A percentile compares a stretch with the other conserved stretches of the same genome.
Evolutionary conservation across 768 basidiomycete species (phyloP).

Genomic region (Boletus rubroflammeus): DNA sequence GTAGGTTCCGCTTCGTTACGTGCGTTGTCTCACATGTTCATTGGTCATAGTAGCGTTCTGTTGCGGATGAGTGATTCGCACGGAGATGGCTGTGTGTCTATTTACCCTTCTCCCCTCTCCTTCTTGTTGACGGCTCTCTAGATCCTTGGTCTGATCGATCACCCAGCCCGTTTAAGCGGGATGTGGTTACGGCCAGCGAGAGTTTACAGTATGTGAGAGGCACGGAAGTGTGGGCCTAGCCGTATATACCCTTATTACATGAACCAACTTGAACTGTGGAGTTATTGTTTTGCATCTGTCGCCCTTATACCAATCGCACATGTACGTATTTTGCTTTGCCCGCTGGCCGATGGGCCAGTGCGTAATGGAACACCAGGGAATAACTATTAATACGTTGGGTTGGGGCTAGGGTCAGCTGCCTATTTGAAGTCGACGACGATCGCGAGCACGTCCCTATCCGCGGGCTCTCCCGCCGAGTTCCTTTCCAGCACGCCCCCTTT

Average conservation of each 20-base stretch:
- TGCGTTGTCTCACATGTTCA: not conserved
- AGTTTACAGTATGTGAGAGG: not conserved
- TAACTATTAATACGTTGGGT: not conserved
- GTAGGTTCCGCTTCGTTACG: conserved; percentile 1
- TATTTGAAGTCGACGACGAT: conserved; percentile 14
- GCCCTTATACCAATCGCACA: not conserved
- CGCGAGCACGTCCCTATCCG: conserved; percentile 6
- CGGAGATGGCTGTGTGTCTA: conserved; percentile 1
- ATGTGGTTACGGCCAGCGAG: not conserved
- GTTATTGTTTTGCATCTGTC: not conserved
- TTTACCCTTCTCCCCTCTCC: not conserved
- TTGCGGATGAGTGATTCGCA: not conserved
- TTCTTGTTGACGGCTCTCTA: not conserved
- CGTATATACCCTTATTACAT: conserved; percentile 4
- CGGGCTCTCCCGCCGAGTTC: not conserved
- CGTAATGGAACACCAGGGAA: not conserved
- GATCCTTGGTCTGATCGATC: conserved; percentile 3
- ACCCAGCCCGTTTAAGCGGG: not conserved
- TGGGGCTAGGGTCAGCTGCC: too few relatives aligned
- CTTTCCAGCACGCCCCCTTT: conserved; percentile 1
- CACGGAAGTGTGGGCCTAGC: not conserved
- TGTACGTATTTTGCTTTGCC: not conserved
- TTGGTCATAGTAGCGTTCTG: not conserved
- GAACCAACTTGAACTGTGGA: not conserved
- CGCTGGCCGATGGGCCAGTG: not conserved